Conservation (phyloP, 306 rosid species). For the Dryas octopetala region DNA sequence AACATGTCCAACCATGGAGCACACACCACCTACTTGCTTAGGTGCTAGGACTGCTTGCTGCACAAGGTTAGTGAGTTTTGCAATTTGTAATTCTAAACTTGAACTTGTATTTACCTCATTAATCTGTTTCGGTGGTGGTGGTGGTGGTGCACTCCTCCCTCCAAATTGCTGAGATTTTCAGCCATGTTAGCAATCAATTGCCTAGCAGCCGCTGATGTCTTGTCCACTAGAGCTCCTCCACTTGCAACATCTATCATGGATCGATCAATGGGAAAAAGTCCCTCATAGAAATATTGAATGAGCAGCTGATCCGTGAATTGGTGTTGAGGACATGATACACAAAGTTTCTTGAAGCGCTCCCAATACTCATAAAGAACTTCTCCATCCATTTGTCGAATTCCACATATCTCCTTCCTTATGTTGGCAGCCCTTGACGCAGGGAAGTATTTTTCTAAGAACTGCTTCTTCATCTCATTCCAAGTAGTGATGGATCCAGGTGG, state of each 20-base stretch:
- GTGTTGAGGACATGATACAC: background rate
- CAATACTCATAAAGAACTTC: background rate
- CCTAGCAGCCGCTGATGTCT: background rate
- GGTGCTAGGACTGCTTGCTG: background rate
- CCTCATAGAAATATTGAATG: background rate
- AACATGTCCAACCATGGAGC: background rate
- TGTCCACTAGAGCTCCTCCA: background rate
- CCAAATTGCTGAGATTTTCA: background rate
- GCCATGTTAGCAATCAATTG: background rate
- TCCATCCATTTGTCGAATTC: background rate
- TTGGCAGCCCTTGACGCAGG: background rate
- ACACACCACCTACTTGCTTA: background rate
- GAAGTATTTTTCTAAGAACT: background rate
- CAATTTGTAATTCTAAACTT: background rate
- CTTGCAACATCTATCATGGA: background rate
- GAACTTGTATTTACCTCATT: background rate
- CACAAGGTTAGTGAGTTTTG: background rate
- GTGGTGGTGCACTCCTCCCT: background rate
- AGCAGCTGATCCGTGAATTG: background rate
- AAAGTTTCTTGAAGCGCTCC: background rate
- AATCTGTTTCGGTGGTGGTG: background rate
- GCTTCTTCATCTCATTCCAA: background rate
- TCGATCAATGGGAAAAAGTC: background rate
- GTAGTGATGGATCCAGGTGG: constrained; percentile 1
- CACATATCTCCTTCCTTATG: background rate